Evolutionary conservation across 148 eudicot genomes (phyloP).

Genomic region (Polygonum aviculare): DNA sequence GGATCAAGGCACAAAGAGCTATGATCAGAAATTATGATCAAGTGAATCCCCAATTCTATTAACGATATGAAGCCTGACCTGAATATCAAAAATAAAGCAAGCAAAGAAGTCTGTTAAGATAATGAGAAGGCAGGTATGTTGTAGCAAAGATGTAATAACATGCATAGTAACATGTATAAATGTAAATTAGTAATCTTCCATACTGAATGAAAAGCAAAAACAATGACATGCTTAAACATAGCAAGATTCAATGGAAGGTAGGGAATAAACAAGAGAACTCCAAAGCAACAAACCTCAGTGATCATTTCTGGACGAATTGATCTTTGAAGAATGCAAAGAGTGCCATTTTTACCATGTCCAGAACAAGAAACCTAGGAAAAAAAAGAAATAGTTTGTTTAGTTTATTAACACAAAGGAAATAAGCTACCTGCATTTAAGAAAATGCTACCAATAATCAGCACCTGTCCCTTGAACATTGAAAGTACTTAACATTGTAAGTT

Average conservation of each 20-base stretch:
- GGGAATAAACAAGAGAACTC: not conserved
- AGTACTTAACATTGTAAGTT: not conserved
- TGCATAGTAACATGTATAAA: not conserved
- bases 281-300: constrained; percentile 55
- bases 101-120: not conserved
- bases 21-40: not conserved
- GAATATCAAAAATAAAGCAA: not conserved
- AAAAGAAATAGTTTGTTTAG: not conserved
- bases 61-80: not conserved
- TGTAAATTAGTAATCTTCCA: not conserved
- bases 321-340: constrained; percentile 83
- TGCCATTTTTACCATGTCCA: constrained; percentile 98
- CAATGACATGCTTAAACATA: not conserved
- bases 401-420: not conserved
- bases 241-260: not conserved
- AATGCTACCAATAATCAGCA: not conserved
- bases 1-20: not conserved
- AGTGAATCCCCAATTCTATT: not conserved
- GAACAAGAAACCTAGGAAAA: constrained; percentile 85
- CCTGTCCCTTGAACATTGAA: not conserved
- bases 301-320: constrained; percentile 87
- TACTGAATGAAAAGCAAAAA: not conserved
- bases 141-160: not conserved
- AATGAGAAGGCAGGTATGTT: not conserved
- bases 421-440: not conserved